Conservation (phyloP, 164 flowering plant species). For the Vitis vinifera region ASM3070453v1 NC_081808.1:24702501-24703000, state of each 20-base stretch:
- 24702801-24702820: slow-evolving; percentile 39
- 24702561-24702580: slow-evolving; percentile 61
- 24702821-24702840: slow-evolving; percentile 66
- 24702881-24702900: slow-evolving; percentile 50
- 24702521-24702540: slow-evolving; percentile 50
- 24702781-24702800: slow-evolving; percentile 55
- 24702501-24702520: slow-evolving; percentile 68
- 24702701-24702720: slow-evolving; percentile 44
- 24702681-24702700: slow-evolving; percentile 46
- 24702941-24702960: slow-evolving; percentile 63
- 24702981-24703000: slow-evolving; percentile 33
- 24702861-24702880: slow-evolving; percentile 59
- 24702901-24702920: slow-evolving; percentile 43
- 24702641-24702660: slow-evolving; percentile 79
- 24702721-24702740: slow-evolving; percentile 50
- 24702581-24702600: slow-evolving; percentile 46
- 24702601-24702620: slow-evolving; percentile 28
- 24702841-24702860: slow-evolving; percentile 48
- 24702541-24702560: slow-evolving; percentile 47
- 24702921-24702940: slow-evolving; percentile 34
- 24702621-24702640: slow-evolving; percentile 64
- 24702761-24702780: slow-evolving; percentile 67
- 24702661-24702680: slow-evolving; percentile 39
- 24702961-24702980: slow-evolving; percentile 48
- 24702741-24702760: slow-evolving; percentile 40